phyloP scores from a whole-genome alignment of 75 land plant species.

The Sequoiadendron giganteum region DNA sequence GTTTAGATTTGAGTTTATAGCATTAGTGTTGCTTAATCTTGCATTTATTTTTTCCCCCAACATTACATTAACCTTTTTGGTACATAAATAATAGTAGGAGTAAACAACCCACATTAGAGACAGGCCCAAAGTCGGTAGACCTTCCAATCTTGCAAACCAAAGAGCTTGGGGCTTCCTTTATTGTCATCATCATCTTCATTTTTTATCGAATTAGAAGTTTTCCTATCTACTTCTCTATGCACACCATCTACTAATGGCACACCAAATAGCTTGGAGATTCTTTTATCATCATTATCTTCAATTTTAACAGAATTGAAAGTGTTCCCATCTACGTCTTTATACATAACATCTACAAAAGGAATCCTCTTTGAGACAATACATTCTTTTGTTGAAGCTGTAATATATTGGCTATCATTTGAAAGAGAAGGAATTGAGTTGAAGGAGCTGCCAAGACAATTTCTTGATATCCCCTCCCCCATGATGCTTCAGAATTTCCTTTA shows the following conservation, averaged over 20 bases:
- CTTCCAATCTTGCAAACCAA: constrained; percentile 12
- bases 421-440: constrained; percentile 2
- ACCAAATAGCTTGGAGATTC: constrained; percentile 46
- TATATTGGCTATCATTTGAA: not conserved
- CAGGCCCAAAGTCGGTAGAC: not conserved
- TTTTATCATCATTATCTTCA: constrained; percentile 8
- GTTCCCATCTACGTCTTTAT: constrained; percentile 13
- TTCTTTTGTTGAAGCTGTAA: not conserved
- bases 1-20: too few relatives aligned
- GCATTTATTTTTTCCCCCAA: too few relatives aligned
- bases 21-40: too few relatives aligned
- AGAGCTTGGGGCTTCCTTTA: constrained; percentile 28
- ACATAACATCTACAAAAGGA: constrained; percentile 16
- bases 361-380: not conserved
- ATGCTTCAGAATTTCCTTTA: constrained; percentile 8
- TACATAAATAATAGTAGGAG: not conserved
- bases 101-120: not conserved
- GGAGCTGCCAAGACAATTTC: constrained; percentile 7
- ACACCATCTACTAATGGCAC: constrained; percentile 17
- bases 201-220: constrained; percentile 8
- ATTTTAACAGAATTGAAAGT: constrained; percentile 14
- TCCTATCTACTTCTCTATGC: constrained; percentile 16
- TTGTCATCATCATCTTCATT: constrained; percentile 9
- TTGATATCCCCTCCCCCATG: constrained; percentile 5
- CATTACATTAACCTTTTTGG: constrained; percentile 5